A percentile compares a stretch with the other conserved stretches of the same genome.
phyloP scores from a whole-genome alignment of 352 stramenopile species.

The Pythium chondricola region DNA sequence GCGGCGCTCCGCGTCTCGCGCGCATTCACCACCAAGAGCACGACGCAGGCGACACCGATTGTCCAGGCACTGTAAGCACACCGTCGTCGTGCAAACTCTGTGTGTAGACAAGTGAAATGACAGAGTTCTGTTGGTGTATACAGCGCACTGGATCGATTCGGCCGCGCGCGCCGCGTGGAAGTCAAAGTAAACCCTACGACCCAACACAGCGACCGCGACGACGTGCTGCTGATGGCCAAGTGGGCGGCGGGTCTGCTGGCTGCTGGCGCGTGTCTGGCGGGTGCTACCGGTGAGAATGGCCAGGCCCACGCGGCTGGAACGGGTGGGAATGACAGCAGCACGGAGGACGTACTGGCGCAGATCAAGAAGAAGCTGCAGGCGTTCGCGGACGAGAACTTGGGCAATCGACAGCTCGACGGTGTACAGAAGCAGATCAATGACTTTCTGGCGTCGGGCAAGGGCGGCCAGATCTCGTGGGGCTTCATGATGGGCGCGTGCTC shows the following conservation, averaged over 20 bases:
- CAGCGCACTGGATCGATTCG: slow-evolving; percentile 24
- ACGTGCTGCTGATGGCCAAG: slow-evolving; percentile 20
- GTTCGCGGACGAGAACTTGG: slow-evolving; percentile 31
- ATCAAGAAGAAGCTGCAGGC: slow-evolving; percentile 56
- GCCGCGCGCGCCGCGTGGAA: slow-evolving; percentile 22
- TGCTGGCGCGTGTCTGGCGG: slow-evolving; percentile 19
- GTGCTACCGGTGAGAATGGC: slow-evolving; percentile 14
- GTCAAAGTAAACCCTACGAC: slow-evolving; percentile 10
- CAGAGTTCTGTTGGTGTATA: no score
- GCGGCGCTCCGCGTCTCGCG: slow-evolving; percentile 12
- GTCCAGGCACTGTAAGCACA: slow-evolving; percentile 17
- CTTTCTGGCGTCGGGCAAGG: slow-evolving; percentile 59
- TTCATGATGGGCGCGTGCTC: slow-evolving; percentile 89
- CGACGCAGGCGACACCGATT: slow-evolving; percentile 13
- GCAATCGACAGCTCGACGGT: slow-evolving; percentile 28
- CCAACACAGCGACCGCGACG: background rate
- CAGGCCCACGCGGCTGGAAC: slow-evolving; percentile 17
- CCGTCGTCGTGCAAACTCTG: no score
- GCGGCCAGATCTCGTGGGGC: slow-evolving; percentile 83
- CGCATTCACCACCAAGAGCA: slow-evolving; percentile 9
- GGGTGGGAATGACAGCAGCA: slow-evolving; percentile 16
- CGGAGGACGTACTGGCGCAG: slow-evolving; percentile 44
- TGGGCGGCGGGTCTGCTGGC: slow-evolving; percentile 27
- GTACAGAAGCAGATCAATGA: slow-evolving; percentile 47
- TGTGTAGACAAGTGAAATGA: no score